These are phyloP conservation scores for Diospyros lotus DNA, from an alignment of 148 eudicot genomes.

Conservation along the genomic window DNA sequence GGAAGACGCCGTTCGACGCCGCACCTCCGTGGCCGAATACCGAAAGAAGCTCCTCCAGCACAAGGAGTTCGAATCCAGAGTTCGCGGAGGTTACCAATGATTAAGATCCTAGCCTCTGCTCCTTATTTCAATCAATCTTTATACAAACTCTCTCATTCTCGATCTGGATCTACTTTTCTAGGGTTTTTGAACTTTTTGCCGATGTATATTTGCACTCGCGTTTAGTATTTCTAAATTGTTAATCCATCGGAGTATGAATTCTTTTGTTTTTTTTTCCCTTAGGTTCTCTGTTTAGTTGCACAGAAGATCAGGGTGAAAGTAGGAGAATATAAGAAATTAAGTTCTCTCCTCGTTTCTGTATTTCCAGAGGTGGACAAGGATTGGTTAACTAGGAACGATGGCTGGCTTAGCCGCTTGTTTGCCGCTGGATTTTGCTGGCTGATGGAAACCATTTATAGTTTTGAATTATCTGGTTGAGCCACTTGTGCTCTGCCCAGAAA, in stretches of 20 bases:
- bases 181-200: too few relatives aligned
- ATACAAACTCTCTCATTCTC: neutral
- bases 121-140: neutral
- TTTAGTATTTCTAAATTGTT: too few relatives aligned
- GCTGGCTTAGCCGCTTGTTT: slow-evolving; percentile 2
- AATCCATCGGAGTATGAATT: too few relatives aligned
- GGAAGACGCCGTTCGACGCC: slow-evolving; percentile 72
- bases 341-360: too few relatives aligned
- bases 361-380: neutral
- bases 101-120: slow-evolving; percentile 21
- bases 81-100: slow-evolving; percentile 47
- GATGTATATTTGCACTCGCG: too few relatives aligned
- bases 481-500: neutral
- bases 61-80: slow-evolving; percentile 75
- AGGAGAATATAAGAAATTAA: neutral
- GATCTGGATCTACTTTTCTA: neutral
- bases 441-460: neutral
- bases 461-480: neutral
- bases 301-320: neutral
- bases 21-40: slow-evolving; percentile 47
- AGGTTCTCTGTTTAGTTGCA: too few relatives aligned
- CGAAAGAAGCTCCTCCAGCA: slow-evolving; percentile 72
- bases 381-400: neutral
- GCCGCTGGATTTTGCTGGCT: neutral
- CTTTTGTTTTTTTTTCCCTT: too few relatives aligned